phyloP scores from a whole-genome alignment of 495 filamentous ascomycete species.

The Durotheca rogersii region DNA sequence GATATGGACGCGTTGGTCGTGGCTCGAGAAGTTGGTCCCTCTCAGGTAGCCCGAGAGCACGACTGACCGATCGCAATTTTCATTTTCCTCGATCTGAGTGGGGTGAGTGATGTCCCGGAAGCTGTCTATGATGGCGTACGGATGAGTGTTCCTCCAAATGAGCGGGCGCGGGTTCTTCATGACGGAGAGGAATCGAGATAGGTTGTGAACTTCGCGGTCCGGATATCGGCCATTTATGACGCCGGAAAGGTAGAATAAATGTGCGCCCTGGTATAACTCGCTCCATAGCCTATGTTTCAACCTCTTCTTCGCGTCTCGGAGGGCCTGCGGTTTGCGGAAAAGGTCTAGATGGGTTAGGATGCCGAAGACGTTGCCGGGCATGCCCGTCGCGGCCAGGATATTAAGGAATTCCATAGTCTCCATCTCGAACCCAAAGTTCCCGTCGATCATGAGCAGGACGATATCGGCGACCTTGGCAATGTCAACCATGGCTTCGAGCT shows the following conservation, averaged over 20 bases:
- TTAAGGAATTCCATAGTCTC: constrained; percentile 99
- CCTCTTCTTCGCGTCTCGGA: constrained; percentile 90
- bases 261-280: constrained; percentile 93
- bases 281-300: constrained; percentile 95
- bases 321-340: constrained; percentile 85
- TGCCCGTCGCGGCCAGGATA: constrained; percentile 81
- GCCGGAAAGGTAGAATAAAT: constrained; percentile 93
- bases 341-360: constrained; percentile 95
- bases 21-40: constrained; percentile 90
- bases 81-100: constrained; percentile 79
- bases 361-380: constrained; percentile 98
- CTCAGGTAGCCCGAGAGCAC: constrained; percentile 91
- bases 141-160: constrained; percentile 95
- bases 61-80: constrained; percentile 85
- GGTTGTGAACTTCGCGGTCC: constrained; percentile 92
- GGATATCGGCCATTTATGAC: constrained; percentile 96
- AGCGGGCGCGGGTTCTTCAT: constrained; percentile 98
- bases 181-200: constrained; percentile 90
- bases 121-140: constrained; percentile 88
- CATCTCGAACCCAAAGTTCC: constrained; percentile 99
- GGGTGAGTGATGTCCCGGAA: constrained; percentile 94
- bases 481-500: constrained; percentile 93
- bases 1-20: constrained; percentile 86
- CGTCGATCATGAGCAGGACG: constrained; percentile 95
- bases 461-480: constrained; percentile 96